These are phyloP conservation scores for Xerophyta viscosa DNA, from an alignment of 106 monocot genomes.

Conservation along the genomic window DNA sequence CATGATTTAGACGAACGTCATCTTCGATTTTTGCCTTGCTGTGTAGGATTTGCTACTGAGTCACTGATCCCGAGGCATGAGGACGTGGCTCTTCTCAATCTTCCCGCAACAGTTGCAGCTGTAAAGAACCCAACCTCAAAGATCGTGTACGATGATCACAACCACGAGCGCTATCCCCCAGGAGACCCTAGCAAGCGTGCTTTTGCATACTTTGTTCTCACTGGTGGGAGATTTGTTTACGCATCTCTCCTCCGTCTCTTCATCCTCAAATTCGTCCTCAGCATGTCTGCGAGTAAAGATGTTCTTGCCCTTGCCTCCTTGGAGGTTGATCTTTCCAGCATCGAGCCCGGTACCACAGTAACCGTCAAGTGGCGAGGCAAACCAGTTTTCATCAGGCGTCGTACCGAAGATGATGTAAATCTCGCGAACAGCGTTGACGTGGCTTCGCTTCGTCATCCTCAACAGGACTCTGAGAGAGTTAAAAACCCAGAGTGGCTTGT, in stretches of 20 bases:
- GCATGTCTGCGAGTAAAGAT: slow-evolving; percentile 39
- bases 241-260: slow-evolving; percentile 22
- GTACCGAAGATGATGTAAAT: slow-evolving; percentile 32
- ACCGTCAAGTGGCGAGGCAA: too few relatives aligned
- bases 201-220: too few relatives aligned
- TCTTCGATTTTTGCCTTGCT: too few relatives aligned
- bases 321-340: slow-evolving; percentile 37
- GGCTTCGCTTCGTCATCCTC: slow-evolving; percentile 23
- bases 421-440: slow-evolving; percentile 27
- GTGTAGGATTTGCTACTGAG: slow-evolving; percentile 10
- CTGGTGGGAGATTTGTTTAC: slow-evolving; percentile 14
- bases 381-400: too few relatives aligned
- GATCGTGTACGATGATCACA: slow-evolving; percentile 10
- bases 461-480: slow-evolving; percentile 20
- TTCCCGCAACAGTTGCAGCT: slow-evolving; percentile 10
- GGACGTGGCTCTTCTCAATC: not conserved
- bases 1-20: too few relatives aligned
- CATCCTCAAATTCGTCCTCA: slow-evolving; percentile 28
- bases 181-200: too few relatives aligned
- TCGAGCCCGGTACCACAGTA: slow-evolving; percentile 30
- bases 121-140: slow-evolving; percentile 11
- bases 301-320: slow-evolving; percentile 36
- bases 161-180: too few relatives aligned
- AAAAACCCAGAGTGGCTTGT: slow-evolving; percentile 36
- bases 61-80: slow-evolving; percentile 5